Percentiles rank a stretch among this genome's conserved stretches.
These are phyloP conservation scores for Pyrenophora tritici-repentis DNA, from an alignment of 2,329 filamentous ascomycete genomes.

Conservation along the genomic window DNA sequence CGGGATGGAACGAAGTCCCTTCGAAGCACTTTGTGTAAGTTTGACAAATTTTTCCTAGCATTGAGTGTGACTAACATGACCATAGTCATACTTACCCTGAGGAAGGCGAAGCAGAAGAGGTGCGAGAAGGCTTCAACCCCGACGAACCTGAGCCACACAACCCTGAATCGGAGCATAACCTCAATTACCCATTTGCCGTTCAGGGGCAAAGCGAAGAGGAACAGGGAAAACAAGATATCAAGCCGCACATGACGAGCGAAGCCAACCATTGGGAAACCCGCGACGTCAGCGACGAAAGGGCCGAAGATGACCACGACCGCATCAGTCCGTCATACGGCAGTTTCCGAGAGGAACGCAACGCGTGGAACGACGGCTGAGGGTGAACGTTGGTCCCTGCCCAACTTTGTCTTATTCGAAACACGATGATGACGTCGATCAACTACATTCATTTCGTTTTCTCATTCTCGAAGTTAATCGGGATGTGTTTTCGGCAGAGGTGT, in stretches of 20 bases:
- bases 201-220: conserved; percentile 46
- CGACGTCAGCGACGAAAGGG: conserved; percentile 28
- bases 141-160: conserved; percentile 52
- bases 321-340: conserved; percentile 49
- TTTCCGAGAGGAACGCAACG: conserved; percentile 50
- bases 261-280: conserved; percentile 51
- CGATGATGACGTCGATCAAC: not conserved
- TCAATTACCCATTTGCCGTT: conserved; percentile 51
- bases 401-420: not conserved
- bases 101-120: conserved; percentile 55
- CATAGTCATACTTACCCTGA: conserved; percentile 55
- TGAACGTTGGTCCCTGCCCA: not conserved
- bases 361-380: conserved; percentile 43
- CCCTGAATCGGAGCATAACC: conserved; percentile 51
- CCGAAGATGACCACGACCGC: conserved; percentile 22
- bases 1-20: conserved; percentile 63
- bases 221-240: conserved; percentile 39
- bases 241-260: conserved; percentile 49
- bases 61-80: conserved; percentile 8
- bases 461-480: not conserved
- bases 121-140: conserved; percentile 61
- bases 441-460: not conserved
- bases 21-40: conserved; percentile 61
- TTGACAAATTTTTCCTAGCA: no score
- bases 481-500: conserved; percentile 1